These are phyloP conservation scores for Chamaecyparis obtusa DNA, from an alignment of 75 land plant species.

Conservation along the genomic window DNA sequence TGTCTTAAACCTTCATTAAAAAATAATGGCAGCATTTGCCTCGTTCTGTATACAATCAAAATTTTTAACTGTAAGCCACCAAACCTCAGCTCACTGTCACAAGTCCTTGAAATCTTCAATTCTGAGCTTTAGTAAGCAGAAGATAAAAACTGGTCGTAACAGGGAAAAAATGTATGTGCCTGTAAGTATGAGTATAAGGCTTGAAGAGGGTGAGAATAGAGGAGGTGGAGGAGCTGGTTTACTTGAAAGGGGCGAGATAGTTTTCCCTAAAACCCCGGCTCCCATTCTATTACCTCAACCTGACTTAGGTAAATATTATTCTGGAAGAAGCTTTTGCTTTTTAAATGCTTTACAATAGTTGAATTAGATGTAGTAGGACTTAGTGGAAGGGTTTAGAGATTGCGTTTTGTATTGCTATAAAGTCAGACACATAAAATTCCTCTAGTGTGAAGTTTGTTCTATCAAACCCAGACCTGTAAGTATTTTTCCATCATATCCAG, in stretches of 20 bases:
- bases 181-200: not conserved
- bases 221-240: constrained; percentile 29
- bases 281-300: constrained; percentile 12
- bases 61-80: not conserved
- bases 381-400: not conserved
- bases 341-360: not conserved
- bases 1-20: too few relatives aligned
- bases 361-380: not conserved
- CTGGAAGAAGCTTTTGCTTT: not conserved
- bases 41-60: not conserved
- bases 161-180: not conserved
- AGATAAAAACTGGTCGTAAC: not conserved
- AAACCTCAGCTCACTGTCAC: not conserved
- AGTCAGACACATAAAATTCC: too few relatives aligned
- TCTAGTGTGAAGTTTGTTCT: too few relatives aligned
- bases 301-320: constrained; percentile 22
- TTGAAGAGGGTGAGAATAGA: not conserved
- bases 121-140: not conserved
- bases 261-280: constrained; percentile 27
- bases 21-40: not conserved
- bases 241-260: constrained; percentile 24
- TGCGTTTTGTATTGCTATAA: not conserved
- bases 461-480: too few relatives aligned
- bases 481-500: too few relatives aligned
- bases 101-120: not conserved